Evolutionary conservation across 2,329 filamentous ascomycete genomes (phyloP).

Genomic region (Beauveria australis): DNA sequence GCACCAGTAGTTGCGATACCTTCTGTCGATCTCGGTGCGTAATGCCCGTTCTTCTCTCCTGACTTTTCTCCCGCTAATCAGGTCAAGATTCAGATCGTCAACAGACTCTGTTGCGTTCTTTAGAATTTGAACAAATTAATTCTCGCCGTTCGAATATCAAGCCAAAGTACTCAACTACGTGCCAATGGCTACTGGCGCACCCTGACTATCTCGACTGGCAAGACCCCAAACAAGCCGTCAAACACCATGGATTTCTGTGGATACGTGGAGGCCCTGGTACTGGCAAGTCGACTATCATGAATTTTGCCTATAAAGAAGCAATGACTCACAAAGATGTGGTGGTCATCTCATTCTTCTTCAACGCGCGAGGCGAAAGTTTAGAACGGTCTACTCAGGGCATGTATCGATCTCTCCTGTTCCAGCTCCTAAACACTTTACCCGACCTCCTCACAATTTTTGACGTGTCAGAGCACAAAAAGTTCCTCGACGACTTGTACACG

Average conservation of each 20-base stretch:
- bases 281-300: slow-evolving; percentile 40
- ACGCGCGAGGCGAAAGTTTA: slow-evolving; percentile 32
- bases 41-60: no score
- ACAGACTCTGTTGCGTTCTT: not conserved
- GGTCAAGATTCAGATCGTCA: not conserved
- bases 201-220: slow-evolving; percentile 4
- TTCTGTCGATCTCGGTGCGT: not conserved
- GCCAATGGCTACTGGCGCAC: not conserved
- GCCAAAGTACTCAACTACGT: not conserved
- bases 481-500: not conserved
- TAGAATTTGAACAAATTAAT: not conserved
- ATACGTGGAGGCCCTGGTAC: slow-evolving; percentile 36
- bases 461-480: not conserved
- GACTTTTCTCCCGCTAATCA: not conserved
- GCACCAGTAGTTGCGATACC: not conserved
- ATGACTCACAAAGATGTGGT: slow-evolving; percentile 14
- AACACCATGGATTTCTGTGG: slow-evolving; percentile 19
- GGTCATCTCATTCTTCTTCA: slow-evolving; percentile 40
- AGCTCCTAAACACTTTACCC: slow-evolving; percentile 29
- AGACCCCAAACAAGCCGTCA: not conserved
- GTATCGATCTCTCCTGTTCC: slow-evolving; percentile 38
- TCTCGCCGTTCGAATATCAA: not conserved
- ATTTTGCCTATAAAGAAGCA: slow-evolving; percentile 21
- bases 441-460: slow-evolving; percentile 8
- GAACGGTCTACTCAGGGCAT: slow-evolving; percentile 39